phyloP scores from a whole-genome alignment of 306 rosid species.

The Trichosanthes cucumerina region DNA sequence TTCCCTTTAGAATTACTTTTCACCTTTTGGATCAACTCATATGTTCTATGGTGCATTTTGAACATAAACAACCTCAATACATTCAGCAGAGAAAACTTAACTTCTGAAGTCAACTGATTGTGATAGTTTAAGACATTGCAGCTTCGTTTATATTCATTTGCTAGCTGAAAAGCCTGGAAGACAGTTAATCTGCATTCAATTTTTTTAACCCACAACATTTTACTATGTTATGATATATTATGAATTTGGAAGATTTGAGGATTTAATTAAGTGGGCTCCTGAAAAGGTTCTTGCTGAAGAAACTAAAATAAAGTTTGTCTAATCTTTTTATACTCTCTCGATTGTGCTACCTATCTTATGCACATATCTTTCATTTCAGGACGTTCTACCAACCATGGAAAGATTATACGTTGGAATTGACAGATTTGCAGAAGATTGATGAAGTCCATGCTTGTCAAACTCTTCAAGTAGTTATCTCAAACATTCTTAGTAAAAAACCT shows the following conservation, averaged over 20 bases:
- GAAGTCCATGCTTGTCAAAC: slow-evolving; percentile 66
- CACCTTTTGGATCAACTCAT: neutral
- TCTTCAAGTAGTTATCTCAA: slow-evolving; percentile 42
- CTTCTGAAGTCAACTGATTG: neutral
- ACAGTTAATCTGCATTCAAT: neutral
- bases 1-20: neutral
- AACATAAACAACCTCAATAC: neutral
- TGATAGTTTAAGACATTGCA: neutral
- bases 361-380: slow-evolving; percentile 29
- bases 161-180: neutral
- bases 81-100: neutral
- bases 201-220: neutral
- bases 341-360: neutral
- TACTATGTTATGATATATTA: neutral
- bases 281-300: neutral
- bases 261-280: neutral
- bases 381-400: slow-evolving; percentile 60
- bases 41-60: neutral
- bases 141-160: neutral
- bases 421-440: slow-evolving; percentile 43
- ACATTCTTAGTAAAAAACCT: slow-evolving; percentile 36
- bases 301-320: neutral
- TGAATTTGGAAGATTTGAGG: neutral
- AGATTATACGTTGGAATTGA: slow-evolving; percentile 34
- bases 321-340: neutral